A percentile compares a stretch with the other conserved stretches of the same genome.
Evolutionary conservation across 2,329 filamentous ascomycete genomes (phyloP).

Genomic region (Talaromyces albobiverticillius): DNA sequence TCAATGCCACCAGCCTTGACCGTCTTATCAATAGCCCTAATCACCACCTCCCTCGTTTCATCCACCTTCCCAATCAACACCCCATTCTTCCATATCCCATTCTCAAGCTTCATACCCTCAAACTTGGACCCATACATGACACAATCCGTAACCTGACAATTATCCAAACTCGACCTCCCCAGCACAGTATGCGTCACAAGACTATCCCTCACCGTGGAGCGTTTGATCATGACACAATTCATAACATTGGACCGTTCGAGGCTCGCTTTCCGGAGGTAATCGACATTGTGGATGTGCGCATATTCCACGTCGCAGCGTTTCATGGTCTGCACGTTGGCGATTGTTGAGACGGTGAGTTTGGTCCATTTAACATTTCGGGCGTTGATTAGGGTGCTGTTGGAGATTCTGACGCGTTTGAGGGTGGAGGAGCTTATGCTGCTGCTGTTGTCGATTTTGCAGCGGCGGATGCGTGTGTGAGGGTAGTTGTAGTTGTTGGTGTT

Average conservation of each 20-base stretch:
- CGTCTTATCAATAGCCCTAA: neutral
- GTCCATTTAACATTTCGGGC: conserved; percentile 11
- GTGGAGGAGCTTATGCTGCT: conserved; percentile 1
- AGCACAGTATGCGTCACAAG: conserved; percentile 8
- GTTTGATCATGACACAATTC: conserved; percentile 10
- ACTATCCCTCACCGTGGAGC: conserved; percentile 5
- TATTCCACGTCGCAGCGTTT: conserved; percentile 9
- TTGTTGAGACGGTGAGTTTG: neutral
- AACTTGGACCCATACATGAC: conserved; percentile 15
- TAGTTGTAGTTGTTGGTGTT: neutral
- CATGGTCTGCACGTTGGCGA: conserved; percentile 7
- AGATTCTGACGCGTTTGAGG: neutral
- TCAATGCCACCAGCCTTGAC: neutral
- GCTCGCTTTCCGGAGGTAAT: neutral
- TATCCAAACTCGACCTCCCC: conserved; percentile 4
- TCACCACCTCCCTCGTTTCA: conserved; percentile 8
- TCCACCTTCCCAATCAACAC: conserved; percentile 16
- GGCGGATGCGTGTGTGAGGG: neutral
- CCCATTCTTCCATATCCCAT: conserved; percentile 20
- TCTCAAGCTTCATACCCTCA: conserved; percentile 17
- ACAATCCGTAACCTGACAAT: conserved; percentile 17
- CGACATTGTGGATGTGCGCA: neutral
- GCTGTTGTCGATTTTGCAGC: conserved; percentile 6
- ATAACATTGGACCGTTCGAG: conserved; percentile 11
- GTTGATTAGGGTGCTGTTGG: neutral